These are phyloP conservation scores for Fusarium succisae DNA, from an alignment of 2,329 filamentous ascomycete genomes.

Conservation along the genomic window DNA sequence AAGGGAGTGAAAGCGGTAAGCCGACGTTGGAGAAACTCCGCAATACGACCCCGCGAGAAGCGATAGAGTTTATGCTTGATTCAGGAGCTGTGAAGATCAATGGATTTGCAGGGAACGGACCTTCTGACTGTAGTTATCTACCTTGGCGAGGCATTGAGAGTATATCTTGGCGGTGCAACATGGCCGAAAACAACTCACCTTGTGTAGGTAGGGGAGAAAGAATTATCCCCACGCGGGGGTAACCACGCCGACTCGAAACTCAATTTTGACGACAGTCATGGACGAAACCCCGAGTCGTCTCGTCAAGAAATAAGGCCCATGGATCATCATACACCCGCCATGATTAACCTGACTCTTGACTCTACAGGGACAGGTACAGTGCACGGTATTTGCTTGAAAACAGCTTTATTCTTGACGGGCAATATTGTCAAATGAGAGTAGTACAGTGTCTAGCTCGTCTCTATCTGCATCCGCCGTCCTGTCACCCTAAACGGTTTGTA, in stretches of 20 bases:
- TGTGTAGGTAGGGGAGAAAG: background rate
- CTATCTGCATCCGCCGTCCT: no score
- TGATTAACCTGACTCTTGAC: background rate
- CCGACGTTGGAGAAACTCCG: background rate
- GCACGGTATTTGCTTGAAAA: background rate
- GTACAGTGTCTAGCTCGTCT: background rate
- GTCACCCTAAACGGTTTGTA: no score
- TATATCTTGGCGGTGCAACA: background rate
- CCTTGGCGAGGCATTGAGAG: background rate
- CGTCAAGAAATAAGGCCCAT: no score
- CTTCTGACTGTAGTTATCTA: rapidly evolving
- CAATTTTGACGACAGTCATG: background rate
- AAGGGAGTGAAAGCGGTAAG: background rate
- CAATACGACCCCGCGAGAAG: background rate
- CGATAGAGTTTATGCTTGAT: background rate
- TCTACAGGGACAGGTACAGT: rapidly evolving
- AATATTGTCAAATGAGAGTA: rapidly evolving
- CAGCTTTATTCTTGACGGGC: rapidly evolving
- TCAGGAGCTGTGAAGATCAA: background rate
- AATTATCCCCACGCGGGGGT: background rate
- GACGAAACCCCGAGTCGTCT: rapidly evolving
- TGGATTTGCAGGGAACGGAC: background rate
- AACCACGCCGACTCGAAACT: background rate
- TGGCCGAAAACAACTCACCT: background rate
- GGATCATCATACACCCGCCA: background rate